phyloP scores from a whole-genome alignment of 2,329 filamentous ascomycete species.

The Cyclaneusma minus region DNA sequence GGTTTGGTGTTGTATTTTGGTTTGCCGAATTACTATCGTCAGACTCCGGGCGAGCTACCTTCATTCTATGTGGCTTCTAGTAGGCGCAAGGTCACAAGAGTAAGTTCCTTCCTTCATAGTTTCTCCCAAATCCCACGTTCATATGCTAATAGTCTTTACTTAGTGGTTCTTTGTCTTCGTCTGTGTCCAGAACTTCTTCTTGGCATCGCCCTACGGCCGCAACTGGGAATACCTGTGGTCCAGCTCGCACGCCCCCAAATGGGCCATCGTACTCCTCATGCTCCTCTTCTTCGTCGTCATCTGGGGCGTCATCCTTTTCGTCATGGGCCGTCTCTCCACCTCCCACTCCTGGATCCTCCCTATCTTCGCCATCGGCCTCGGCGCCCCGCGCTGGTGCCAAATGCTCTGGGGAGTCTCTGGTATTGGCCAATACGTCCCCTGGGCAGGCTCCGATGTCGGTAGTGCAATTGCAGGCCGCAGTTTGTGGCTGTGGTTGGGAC shows the following conservation, averaged over 20 bases:
- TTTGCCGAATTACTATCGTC: slow-evolving; percentile 52
- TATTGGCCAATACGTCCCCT: slow-evolving; percentile 45
- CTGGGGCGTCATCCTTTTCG: slow-evolving; percentile 36
- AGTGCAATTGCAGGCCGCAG: slow-evolving; percentile 39
- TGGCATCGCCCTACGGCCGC: slow-evolving; percentile 48
- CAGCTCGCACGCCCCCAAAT: slow-evolving; percentile 28
- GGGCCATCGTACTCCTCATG: slow-evolving; percentile 40
- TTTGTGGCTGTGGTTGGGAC: slow-evolving; percentile 52
- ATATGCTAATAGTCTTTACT: background rate
- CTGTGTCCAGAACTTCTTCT: slow-evolving; percentile 51
- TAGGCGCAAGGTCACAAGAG: slow-evolving; percentile 44
- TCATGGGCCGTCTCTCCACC: slow-evolving; percentile 38
- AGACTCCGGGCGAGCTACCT: slow-evolving; percentile 45
- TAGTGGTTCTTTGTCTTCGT: slow-evolving; percentile 50
- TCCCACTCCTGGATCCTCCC: slow-evolving; percentile 51
- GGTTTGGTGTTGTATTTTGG: slow-evolving; percentile 40
- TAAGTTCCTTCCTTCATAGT: background rate
- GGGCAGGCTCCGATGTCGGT: slow-evolving; percentile 37
- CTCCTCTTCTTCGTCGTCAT: slow-evolving; percentile 36
- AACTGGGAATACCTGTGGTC: slow-evolving; percentile 38
- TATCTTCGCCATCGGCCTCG: slow-evolving; percentile 50
- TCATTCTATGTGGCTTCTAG: slow-evolving; percentile 48
- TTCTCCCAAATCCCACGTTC: background rate
- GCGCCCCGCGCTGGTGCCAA: slow-evolving; percentile 50
- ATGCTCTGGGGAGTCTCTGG: slow-evolving; percentile 49